Evolutionary conservation across 108 stramenopile species (phyloP), one percentile per base, ranked within the genome.

Genomic region (Schizochytrium sp.): DNA sequence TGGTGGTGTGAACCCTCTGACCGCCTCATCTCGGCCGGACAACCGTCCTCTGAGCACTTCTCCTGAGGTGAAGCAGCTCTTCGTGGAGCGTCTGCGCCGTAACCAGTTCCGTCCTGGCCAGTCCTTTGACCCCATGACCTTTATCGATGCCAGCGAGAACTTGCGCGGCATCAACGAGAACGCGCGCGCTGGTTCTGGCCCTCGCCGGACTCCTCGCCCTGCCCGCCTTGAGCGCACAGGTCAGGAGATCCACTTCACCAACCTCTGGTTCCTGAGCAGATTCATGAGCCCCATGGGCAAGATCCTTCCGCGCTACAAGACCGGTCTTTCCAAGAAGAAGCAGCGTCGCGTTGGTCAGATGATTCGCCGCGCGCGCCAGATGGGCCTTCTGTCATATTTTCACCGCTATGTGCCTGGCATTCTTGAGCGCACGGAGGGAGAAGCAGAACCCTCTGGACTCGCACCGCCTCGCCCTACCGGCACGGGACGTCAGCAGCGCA

Each of bases 231-330:
- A 19, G 47, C 50, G 47, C 10, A 83, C 76, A 5, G 76, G 76
- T 38, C 10, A 19, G 15, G 76, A 83, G 28, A 49, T 83, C 28
- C 76, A 83, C 76, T 83, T 83, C 28, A 83, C 76, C 8, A 83
- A 83, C n/a, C 50, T 83, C 15, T 83, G 76, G 76, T 83, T 83
- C 28, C 76, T 83, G 50, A 83, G 76, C 76, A 47, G 76, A 47
- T 83, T 83, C 76, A 49, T 83, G 76, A 47, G 50, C 28, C 76
- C 76, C 53, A 83, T 83, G 76, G 76, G 76, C 47, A 83, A 55
- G 53, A 83, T 83, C 47, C 10, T 83, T 10, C 76, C 76, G 10
- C 76, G 76, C 76, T 40, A 55, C 50, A 83, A 83, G 76, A 83
- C 76, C 0, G 76, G 76, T 0, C 53, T 83, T 49, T 83, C 76